phyloP scores from a whole-genome alignment of 176 grass and related monocot species.

The Oryza meridionalis region DNA sequence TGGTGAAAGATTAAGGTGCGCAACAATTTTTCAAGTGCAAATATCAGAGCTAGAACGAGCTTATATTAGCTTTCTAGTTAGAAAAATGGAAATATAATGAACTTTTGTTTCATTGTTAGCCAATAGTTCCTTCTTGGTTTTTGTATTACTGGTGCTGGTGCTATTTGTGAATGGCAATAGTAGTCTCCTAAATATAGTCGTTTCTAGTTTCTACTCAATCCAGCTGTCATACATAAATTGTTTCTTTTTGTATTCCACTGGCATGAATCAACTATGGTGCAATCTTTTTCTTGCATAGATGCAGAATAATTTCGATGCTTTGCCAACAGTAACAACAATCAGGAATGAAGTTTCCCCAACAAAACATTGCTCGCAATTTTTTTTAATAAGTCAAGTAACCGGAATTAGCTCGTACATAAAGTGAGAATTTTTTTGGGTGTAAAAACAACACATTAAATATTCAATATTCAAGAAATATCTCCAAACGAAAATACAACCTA shows the following conservation, averaged over 20 bases:
- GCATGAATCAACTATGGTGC: neutral
- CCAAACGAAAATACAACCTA: neutral
- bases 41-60: slow-evolving; percentile 1
- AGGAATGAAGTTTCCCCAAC: neutral
- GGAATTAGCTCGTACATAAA: neutral
- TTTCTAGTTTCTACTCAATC: neutral
- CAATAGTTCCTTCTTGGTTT: neutral
- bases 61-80: slow-evolving; percentile 31
- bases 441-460: neutral
- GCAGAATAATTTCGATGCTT: neutral
- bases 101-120: neutral
- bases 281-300: neutral
- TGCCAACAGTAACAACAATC: neutral
- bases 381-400: neutral
- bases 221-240: neutral
- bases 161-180: neutral
- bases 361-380: neutral
- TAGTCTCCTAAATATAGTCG: neutral
- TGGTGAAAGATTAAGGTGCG: neutral
- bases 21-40: slow-evolving; percentile 7
- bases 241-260: neutral
- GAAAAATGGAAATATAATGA: slow-evolving; percentile 6
- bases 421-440: neutral
- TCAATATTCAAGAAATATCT: too few species aligned
- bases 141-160: neutral